Evolutionary conservation across 768 basidiomycete genomes (phyloP).

Genomic region (Lyophyllum shimeji): DNA sequence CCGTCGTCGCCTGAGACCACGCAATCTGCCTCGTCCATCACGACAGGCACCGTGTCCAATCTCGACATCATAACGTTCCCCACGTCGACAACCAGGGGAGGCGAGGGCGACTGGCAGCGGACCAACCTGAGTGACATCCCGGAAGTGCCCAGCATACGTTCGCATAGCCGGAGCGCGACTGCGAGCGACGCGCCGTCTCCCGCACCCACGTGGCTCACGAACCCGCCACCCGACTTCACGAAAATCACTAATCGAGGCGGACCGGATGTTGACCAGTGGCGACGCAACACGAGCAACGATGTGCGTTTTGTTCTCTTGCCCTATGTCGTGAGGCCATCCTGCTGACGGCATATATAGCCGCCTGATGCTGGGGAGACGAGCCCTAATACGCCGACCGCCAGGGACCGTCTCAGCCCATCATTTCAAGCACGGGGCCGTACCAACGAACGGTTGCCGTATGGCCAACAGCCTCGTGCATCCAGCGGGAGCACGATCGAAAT

Average conservation of each 20-base stretch:
- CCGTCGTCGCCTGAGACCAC: conserved; percentile 14
- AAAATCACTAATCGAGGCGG: not conserved
- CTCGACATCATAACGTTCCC: conserved; percentile 19
- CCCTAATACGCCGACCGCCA: not conserved
- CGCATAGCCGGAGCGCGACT: conserved; percentile 14
- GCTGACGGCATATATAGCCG: not conserved
- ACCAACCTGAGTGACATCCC: conserved; percentile 19
- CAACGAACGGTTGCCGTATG: not conserved
- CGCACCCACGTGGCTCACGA: conserved; percentile 9
- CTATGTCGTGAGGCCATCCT: not conserved
- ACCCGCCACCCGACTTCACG: conserved; percentile 7
- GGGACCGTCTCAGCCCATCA: not conserved
- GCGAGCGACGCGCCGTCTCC: conserved; percentile 8
- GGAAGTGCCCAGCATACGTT: conserved; percentile 15
- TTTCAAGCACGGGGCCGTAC: conserved; percentile 5
- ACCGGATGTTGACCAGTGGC: conserved; percentile 9
- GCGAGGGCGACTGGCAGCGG: not conserved
- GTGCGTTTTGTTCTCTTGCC: not conserved
- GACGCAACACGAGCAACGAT: conserved; percentile 1
- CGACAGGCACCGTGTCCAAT: conserved; percentile 12
- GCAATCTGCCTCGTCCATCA: conserved; percentile 9
- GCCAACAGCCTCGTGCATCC: conserved; percentile 8
- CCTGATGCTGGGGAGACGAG: not conserved
- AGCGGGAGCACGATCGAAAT: conserved; percentile 12
- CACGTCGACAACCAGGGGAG: not conserved